Evolutionary conservation across 345 rosid species (phyloP), one percentile per base, ranked within the genome.

Genomic region (Sonneratia alba): DNA sequence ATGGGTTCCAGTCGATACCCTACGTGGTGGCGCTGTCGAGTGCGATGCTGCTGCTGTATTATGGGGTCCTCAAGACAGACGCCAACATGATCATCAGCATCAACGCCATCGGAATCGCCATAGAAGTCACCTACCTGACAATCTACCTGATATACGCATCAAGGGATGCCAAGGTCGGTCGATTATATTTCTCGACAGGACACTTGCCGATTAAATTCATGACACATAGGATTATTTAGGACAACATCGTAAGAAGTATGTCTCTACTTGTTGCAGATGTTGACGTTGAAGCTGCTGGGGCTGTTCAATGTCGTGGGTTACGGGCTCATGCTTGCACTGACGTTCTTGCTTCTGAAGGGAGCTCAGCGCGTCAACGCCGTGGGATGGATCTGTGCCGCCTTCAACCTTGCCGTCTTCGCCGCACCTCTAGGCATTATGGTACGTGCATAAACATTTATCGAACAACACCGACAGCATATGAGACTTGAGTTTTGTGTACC

Each of bases 1-100:
- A 83, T 76, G 93, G 93, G 74, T 93, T 81, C 71, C 91, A 91
- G 15, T 81, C 93, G 3, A 73, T 93, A 51, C 96, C 98, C 0
- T 93, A 89, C 38, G 76, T 85, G 69, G 83, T 86, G 74, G 87
- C 87, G 38, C 81, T 89, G 7, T 79, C 83, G 5, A 87, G 96
- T 77, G 86, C 97, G 73, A 82, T 85, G 72, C 79, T 93, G 78
- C 81, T 90, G 67, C 72, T 93, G 24, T 87, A 74, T 79, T 93
- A 89, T 36, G 96, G 93, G 7, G 2, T 76, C 34, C 83, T 89
- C 73, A 89, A 89, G 77, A 69, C 75, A 3, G 72, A 82, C 61
- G 85, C 85, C 6, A 71, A 47, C 70, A 71, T 91, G 71, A 83
- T 93, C 73, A 75, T 89, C 77, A 85, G 81, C 79, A 87, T 89